Percentiles rank a stretch among this genome's conserved stretches.
These are phyloP conservation scores for Phialocephala subalpina DNA, from an alignment of 2,329 filamentous ascomycete genomes.

Conservation along the genomic window DNA sequence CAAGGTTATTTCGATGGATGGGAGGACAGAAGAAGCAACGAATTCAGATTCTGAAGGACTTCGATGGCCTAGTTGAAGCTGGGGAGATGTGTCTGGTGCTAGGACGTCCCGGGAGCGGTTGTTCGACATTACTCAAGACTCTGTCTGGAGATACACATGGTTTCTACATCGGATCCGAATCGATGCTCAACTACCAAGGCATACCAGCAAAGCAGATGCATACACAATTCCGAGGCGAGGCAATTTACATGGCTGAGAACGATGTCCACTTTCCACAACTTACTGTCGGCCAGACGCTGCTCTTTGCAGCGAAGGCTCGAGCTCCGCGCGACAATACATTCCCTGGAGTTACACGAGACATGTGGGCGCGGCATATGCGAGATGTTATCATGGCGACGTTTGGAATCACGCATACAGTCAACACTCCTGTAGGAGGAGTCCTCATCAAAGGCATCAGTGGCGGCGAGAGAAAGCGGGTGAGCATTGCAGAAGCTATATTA, in stretches of 20 bases:
- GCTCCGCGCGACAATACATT: slow-evolving; percentile 64
- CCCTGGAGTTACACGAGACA: slow-evolving; percentile 48
- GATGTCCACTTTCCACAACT: slow-evolving; percentile 75
- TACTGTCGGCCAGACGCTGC: slow-evolving; percentile 76
- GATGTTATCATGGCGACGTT: slow-evolving; percentile 74
- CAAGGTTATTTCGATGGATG: slow-evolving; percentile 53
- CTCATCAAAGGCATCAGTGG: slow-evolving; percentile 72
- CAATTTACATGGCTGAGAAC: slow-evolving; percentile 78
- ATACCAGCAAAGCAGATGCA: slow-evolving; percentile 60
- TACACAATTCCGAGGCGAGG: slow-evolving; percentile 62
- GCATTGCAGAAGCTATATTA: slow-evolving; percentile 76
- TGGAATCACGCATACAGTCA: slow-evolving; percentile 73
- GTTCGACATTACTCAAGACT: slow-evolving; percentile 68
- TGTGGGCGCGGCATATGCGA: slow-evolving; percentile 50
- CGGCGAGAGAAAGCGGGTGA: slow-evolving; percentile 79
- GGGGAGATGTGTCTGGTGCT: slow-evolving; percentile 74
- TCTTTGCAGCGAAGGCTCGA: slow-evolving; percentile 73
- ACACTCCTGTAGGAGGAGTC: slow-evolving; percentile 77
- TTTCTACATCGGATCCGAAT: slow-evolving; percentile 56
- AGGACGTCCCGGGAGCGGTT: slow-evolving; percentile 67
- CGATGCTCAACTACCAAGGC: slow-evolving; percentile 68
- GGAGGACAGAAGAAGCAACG: slow-evolving; percentile 61
- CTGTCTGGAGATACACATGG: slow-evolving; percentile 62
- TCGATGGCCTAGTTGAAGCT: slow-evolving; percentile 67
- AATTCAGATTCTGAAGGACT: slow-evolving; percentile 61